Percentiles rank a stretch among this genome's conserved stretches.
These are phyloP conservation scores for Chenopodium suecicum DNA, from an alignment of 148 eudicot genomes.

Conservation along the genomic window DNA sequence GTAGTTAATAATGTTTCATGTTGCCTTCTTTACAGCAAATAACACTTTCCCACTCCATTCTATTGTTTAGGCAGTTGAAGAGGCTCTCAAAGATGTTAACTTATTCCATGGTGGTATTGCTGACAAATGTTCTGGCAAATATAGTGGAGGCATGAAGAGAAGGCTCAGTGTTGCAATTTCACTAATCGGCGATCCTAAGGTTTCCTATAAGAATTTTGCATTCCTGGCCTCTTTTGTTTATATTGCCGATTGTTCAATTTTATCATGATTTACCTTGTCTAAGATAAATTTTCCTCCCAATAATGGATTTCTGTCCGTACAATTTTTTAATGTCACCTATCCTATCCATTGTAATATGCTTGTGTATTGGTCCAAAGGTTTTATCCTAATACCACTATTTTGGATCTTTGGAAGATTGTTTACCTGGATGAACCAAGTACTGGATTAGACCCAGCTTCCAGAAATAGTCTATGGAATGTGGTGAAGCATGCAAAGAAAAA, in stretches of 20 bases:
- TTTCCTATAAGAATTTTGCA: conserved; percentile 5
- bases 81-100: conserved; percentile 61
- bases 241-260: neutral
- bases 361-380: neutral
- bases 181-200: conserved; percentile 77
- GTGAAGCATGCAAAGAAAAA: conserved; percentile 66
- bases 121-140: conserved; percentile 64
- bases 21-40: neutral
- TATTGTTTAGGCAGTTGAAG: conserved; percentile 60
- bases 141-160: conserved; percentile 92
- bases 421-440: conserved; percentile 89
- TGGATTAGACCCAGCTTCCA: conserved; percentile 81
- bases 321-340: neutral
- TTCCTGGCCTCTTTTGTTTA: too few relatives aligned
- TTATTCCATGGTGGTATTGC: conserved; percentile 62
- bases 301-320: neutral
- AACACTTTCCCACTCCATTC: neutral
- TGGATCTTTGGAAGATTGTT: conserved; percentile 47
- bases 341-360: neutral
- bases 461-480: conserved; percentile 69
- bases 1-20: neutral
- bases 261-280: neutral
- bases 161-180: conserved; percentile 85
- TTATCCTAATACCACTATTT: neutral
- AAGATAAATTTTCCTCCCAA: neutral